Percentiles rank a stretch among this genome's conserved stretches.
Evolutionary conservation across 768 basidiomycete genomes (phyloP).

Genomic region (Crassisporium funariophilum): DNA sequence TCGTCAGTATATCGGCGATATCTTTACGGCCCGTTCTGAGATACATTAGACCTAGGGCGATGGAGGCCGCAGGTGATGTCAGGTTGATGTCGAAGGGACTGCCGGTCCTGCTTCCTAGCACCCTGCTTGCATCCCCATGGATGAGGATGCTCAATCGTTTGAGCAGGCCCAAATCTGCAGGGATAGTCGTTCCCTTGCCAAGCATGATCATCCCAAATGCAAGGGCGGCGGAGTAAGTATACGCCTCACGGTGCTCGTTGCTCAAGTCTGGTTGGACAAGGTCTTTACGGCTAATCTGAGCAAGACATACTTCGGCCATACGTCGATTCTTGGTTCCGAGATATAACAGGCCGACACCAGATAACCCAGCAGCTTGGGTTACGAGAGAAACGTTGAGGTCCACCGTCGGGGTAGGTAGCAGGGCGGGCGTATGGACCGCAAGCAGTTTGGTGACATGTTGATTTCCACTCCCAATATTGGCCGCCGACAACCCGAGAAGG

Average conservation of each 20-base stretch:
- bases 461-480: constrained; percentile 84
- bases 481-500: constrained; percentile 90
- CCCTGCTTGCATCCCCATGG: constrained; percentile 64
- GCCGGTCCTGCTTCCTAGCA: constrained; percentile 34
- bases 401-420: constrained; percentile 83
- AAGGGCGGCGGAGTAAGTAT: constrained; percentile 85
- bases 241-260: constrained; percentile 89
- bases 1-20: constrained; percentile 80
- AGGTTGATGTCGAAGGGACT: constrained; percentile 81
- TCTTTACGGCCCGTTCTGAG: constrained; percentile 82
- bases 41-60: constrained; percentile 93
- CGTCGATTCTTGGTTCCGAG: constrained; percentile 84
- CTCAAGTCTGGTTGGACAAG: constrained; percentile 81
- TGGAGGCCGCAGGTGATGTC: constrained; percentile 88
- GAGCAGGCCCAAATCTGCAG: constrained; percentile 74
- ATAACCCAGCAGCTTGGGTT: constrained; percentile 86
- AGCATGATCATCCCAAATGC: constrained; percentile 98
- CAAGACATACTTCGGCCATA: constrained; percentile 91
- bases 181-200: constrained; percentile 77
- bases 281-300: constrained; percentile 78
- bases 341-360: constrained; percentile 88
- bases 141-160: constrained; percentile 72
- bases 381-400: constrained; percentile 90
- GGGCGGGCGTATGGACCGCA: constrained; percentile 90
- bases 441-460: constrained; percentile 88